Base-by-base conservation (phyloP, 2,329 filamentous ascomycete genomes). In the Aspergillus udagawae region DNA sequence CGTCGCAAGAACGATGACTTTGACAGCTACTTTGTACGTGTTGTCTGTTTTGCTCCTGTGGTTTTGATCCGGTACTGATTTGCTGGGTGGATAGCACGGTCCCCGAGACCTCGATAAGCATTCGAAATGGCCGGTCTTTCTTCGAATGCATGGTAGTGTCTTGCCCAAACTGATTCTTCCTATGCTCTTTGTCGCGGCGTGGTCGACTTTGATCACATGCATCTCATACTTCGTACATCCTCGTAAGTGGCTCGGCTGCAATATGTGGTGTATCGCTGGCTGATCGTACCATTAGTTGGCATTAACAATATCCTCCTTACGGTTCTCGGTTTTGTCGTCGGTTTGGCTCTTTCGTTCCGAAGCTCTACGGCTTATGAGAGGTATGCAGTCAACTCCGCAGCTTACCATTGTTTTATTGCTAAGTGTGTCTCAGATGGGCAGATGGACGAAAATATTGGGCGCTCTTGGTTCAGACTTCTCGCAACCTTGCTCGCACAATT, bases 321-420 rank as follows among this genome's bases (percentile, higher is more conserved):
- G 1, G 85, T 92, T 53, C 83, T 89, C 48, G 89, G 89, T 87
- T 92, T 92, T 77, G 87, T 92, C 58, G 88, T 92, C 71, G 86
- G 86, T 83, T 76, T 92, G 58, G 83, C 86, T n/a, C 80, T 92
- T 35, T 91, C 88, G 1, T 91, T 92, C 76, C 85, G 89, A 57
- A 89, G 83, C 61, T 86, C 87, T 2, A 90, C 88, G 7, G 89
- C 89, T 9, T 92, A 92, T 65, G 89, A 92, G 74, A 83, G 88
- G 65, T 80, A 73, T 38, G 50, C 5, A 10, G 28, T 29, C 20
- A 14, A 1, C 3, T 53, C 25, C 8, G n/a, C 23, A 53, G 7
- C 4, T 17, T 49, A 32, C 38, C 55, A 56, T 27, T 62, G 52
- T 23, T 10, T 23, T 10, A 27, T 8, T 12, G 14, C 53, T 49